Conservation (phyloP, 208 protist genomes). For the Acanthamoeba triangularis region DNA sequence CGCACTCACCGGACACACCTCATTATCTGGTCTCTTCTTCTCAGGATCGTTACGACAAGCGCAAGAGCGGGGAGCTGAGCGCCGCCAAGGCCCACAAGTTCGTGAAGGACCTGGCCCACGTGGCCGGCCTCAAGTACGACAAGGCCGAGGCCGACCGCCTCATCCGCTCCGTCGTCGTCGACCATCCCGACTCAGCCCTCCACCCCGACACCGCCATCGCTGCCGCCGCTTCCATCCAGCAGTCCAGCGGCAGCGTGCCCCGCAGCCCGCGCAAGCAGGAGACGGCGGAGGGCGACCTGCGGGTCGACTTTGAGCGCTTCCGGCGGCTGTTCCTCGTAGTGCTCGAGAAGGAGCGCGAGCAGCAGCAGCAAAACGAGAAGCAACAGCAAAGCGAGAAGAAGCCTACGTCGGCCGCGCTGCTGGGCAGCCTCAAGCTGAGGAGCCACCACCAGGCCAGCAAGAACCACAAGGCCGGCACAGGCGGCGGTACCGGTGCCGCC, state of each 20-base stretch:
- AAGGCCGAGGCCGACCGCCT: constrained; percentile 31
- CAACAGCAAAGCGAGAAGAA: background rate
- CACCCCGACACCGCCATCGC: no score
- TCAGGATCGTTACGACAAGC: constrained; percentile 11
- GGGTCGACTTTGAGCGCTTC: constrained; percentile 36
- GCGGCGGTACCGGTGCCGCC: no score
- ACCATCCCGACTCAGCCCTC: no score
- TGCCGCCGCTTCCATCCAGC: no score
- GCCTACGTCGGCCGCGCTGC: background rate
- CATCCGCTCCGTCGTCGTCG: background rate
- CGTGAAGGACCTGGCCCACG: constrained; percentile 20
- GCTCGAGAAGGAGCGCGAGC: constrained; percentile 2
- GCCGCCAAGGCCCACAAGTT: constrained; percentile 9
- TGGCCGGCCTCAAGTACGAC: constrained; percentile 38
- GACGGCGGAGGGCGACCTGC: background rate
- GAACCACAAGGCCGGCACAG: background rate
- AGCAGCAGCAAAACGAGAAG: background rate
- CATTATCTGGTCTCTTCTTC: background rate
- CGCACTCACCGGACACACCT: background rate
- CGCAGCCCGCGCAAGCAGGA: background rate
- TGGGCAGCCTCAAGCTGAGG: background rate
- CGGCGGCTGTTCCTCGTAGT: background rate
- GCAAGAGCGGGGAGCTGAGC: background rate
- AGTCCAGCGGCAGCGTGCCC: background rate
- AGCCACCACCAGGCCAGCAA: background rate